Evolutionary conservation across 352 stramenopile species (phyloP).

Genomic region (Phytophthora tentaculata): DNA sequence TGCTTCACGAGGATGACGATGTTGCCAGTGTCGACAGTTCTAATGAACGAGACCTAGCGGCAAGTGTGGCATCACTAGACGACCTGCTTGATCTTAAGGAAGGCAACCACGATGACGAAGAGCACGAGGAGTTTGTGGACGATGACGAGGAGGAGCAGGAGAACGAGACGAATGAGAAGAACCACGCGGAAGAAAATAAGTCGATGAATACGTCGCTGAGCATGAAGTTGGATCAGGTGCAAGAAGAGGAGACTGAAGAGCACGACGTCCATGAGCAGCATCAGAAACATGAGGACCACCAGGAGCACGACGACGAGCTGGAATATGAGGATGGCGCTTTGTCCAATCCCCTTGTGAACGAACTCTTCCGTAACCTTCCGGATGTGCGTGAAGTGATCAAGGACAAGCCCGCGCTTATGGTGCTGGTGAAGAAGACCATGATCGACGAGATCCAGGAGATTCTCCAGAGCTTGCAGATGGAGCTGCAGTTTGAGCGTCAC

Average conservation of each 20-base stretch:
- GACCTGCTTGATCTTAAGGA: constrained; percentile 40
- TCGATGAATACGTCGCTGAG: constrained; percentile 26
- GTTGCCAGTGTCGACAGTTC: constrained; percentile 25
- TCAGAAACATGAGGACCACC: background rate
- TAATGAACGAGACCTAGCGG: constrained; percentile 38
- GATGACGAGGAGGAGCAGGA: constrained; percentile 28
- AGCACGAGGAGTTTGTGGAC: constrained; percentile 36
- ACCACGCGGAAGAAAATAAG: constrained; percentile 12
- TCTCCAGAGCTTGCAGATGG: constrained; percentile 78
- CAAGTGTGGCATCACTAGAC: constrained; percentile 37
- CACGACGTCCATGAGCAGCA: constrained; percentile 5
- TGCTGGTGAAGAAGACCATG: constrained; percentile 76
- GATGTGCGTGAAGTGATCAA: constrained; percentile 67
- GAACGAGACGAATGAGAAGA: constrained; percentile 13
- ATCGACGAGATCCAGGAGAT: constrained; percentile 86
- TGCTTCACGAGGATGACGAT: constrained; percentile 22
- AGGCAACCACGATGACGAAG: constrained; percentile 26
- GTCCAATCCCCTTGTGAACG: constrained; percentile 57
- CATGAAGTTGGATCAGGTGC: constrained; percentile 32
- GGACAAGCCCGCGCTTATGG: constrained; percentile 55
- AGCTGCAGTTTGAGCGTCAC: constrained; percentile 79
- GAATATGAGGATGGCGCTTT: constrained; percentile 40
- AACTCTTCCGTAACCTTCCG: constrained; percentile 49
- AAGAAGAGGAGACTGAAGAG: constrained; percentile 30
- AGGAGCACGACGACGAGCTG: constrained; percentile 16